Percentiles rank a stretch among this genome's conserved stretches.
Conservation (phyloP, 208 protist genomes). For the Tritrichomonas foetus region DNA sequence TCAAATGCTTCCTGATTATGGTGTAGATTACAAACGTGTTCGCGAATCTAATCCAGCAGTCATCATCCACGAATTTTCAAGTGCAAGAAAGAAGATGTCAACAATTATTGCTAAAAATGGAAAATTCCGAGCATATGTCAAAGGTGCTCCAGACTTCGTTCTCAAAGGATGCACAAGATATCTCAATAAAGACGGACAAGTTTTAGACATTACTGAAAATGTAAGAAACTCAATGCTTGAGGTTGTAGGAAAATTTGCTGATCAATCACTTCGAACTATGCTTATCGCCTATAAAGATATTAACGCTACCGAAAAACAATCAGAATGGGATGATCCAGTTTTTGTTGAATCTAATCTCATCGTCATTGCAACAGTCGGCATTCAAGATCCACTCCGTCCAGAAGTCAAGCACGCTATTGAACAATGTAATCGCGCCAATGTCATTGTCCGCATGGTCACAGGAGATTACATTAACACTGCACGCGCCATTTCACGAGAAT, state of each 20-base stretch:
- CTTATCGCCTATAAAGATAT: not conserved
- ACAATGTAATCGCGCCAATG: slow-evolving; percentile 64
- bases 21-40: not conserved
- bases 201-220: not conserved
- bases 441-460: slow-evolving; percentile 80
- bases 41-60: not conserved
- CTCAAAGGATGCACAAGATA: not conserved
- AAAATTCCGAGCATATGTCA: not conserved
- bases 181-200: not conserved
- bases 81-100: slow-evolving; percentile 8
- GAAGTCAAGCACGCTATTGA: slow-evolving; percentile 59
- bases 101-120: not conserved
- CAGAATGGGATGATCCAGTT: not conserved
- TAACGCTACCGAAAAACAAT: not conserved
- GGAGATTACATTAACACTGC: slow-evolving; percentile 72
- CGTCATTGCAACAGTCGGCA: not conserved
- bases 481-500: slow-evolving; percentile 61
- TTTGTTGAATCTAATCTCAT: not conserved
- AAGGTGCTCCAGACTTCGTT: slow-evolving; percentile 17
- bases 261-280: not conserved
- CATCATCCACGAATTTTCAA: not conserved
- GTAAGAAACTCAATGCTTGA: not conserved
- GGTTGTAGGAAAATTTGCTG: not conserved
- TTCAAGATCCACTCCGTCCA: slow-evolving; percentile 49
- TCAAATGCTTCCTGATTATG: not conserved